Base-by-base conservation (phyloP, 2,329 filamentous ascomycete species). In the Escovopsis sp. region DNA sequence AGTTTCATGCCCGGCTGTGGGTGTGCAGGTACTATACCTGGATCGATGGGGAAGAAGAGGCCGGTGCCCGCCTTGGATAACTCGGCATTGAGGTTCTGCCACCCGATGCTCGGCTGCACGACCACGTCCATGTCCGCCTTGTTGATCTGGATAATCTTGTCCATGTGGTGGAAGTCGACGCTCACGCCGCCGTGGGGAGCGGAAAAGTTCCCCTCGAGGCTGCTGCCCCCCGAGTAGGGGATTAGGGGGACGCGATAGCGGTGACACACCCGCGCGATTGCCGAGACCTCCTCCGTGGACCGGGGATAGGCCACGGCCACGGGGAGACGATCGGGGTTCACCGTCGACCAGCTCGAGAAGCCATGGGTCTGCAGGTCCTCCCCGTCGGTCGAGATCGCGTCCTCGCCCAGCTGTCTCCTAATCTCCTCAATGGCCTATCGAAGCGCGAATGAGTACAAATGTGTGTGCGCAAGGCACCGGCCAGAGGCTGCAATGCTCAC, bases 61-160 rank as follows among this genome's bases (percentile, higher is more conserved):
- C 84, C 84, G 4, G 75, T 79, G 33, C 74, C 70, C 59, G 81
- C 75, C 53, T 83, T 77, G 39, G 77, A 70, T 37, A 79, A 57
- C 51, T 75, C 64, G 48, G 81, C 76, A 53, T 95, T 95, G 44
- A 95, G 64, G 40, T 83, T 77, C 72, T 93, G 87, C 87, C 87
- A 95, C n/a, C 82, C 81, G 9, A 95, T 80, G 7, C 83, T 84
- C 3, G 88, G 88, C 58, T 95, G 88, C 3, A 95, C 86, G 5
- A 94, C 84, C 39, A 94, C 71, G 52, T 95, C 88, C 83, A 94
- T 86, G 57, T 94, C 88, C 4, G 84, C 81, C 50, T 83, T 79
- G 57, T 94, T 82, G 43, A 94, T 69, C 41, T 79, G 69, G 27
- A 95, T 51, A 24, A 94, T 81, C 52, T 79, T 68, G 57, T 94